Evolutionary conservation across 1,284 basidiomycete genomes (phyloP), one percentile per base, ranked within the genome.

Genomic region (Stygiomarasmius scandens): DNA sequence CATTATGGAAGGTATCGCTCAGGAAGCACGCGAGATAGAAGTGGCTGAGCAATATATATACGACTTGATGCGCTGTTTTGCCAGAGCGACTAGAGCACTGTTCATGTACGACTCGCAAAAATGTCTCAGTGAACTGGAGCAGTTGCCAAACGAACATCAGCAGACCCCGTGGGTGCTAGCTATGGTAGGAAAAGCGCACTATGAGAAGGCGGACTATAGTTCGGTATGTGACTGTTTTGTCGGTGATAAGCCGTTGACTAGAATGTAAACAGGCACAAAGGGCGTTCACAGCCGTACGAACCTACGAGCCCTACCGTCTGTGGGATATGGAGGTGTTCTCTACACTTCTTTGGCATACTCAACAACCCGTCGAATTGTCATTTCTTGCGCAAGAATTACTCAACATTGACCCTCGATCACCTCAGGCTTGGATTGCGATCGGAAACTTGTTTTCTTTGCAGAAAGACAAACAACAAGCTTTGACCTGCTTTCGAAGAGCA

Each of bases 291-390:
- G 84, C 85, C 22, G 85, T 93, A 47, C 82, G 93, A 45, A 78
- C 78, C n/a, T 74, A 90, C 54, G 90, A 96, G 62, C 95, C 94
- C 8, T 90, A 93, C 77, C 85, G 92, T 24, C 71, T 95, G 55
- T 85, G 84, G 76, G 91, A 94, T 69, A 95, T 96, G 92, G 95
- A 97, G 71, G 84, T 93, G 43, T 96, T 93, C 74, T 96, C 95
- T 41, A 96, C 96, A 11, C 81, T 96, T 34, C 78, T 98, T 49
- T 98, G 95, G 95, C 95, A 98, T 73, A 77, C 96, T 48, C 87
- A 91, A 67, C 83, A 86, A 62, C 84, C 85, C 60, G 86, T 93
- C 41, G 83, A 89, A 63, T 81, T 98, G 50, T 95, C 95, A 1
- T 92, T 89, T 75, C 81, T 98, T 41, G 91, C 95, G 1, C 95